Base-by-base conservation (phyloP, 805 yeast genomes). In the Peterozyma xylosa region DNA sequence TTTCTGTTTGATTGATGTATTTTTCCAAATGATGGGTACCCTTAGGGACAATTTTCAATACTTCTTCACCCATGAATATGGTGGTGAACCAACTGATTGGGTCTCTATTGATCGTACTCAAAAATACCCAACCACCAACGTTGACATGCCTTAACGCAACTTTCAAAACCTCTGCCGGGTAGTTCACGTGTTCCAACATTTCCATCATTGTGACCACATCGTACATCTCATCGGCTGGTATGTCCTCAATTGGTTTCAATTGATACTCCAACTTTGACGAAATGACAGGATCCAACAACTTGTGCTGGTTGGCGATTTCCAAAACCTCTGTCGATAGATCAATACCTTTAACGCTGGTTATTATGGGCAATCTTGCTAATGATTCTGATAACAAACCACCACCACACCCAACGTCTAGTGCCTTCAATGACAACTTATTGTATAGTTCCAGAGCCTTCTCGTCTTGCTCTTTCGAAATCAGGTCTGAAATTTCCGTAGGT, bases 351-450 rank as follows among this genome's bases (percentile, higher is more conserved):
- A 93, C 96, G 1, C 66, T 57, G 10, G 69, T 58, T 3, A 87
- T 77, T 46, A 74, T 74, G 4, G 74, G 73, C 52, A 86, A 64
- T 51, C 99, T 69, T 0, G 96, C 96, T 56, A 93, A 62, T 0
- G 91, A 81, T 58, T 93, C 99, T 5, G 90, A 69, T 15, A 93
- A 66, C 21, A 93, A 81, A 0, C 99, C 99, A n/a, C 99, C 99
- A 15, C 99, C 99, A 60, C 99, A 93, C 1, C 99, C 99, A 42
- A 93, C 80, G 58, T 93, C 99, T 45, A 93, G 65, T 1, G 80
- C 89, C 13, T 62, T 59, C 42, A 79, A 66, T 38, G 71, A 64
- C 43, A 73, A 51, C 3, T 58, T 47, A 3, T 44, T 46, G 36
- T 65, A 62, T 29, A 64, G 54, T 33, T 62, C 63, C 9, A 68